Conservation (phyloP, 1,284 basidiomycete genomes). For the Naganishia sp. region DNA sequence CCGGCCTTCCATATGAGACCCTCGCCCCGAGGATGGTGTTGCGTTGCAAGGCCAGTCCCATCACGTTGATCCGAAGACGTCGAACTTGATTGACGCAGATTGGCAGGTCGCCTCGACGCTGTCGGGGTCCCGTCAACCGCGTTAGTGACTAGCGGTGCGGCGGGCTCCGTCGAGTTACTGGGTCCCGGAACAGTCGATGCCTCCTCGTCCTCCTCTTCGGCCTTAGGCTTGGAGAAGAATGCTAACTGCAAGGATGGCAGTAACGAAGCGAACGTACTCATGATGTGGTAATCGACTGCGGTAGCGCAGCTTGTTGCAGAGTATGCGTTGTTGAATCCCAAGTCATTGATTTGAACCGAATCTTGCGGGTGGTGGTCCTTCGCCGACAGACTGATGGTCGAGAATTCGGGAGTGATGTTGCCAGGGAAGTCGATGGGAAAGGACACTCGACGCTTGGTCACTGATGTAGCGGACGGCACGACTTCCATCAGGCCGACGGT, state of each 20-base stretch:
- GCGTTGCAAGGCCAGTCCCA: background rate
- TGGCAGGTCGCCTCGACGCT: background rate
- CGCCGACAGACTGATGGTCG: no score
- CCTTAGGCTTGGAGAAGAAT: conserved; percentile 19
- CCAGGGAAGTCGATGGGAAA: no score
- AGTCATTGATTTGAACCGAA: conserved; percentile 8
- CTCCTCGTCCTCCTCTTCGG: background rate
- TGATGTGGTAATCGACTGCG: conserved; percentile 4
- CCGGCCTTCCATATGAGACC: conserved; percentile 21
- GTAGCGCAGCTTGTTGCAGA: background rate
- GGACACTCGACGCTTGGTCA: no score
- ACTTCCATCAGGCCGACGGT: no score
- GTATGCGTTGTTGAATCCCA: background rate
- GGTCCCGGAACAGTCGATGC: no score
- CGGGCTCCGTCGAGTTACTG: no score
- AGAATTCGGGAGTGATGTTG: no score
- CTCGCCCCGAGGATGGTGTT: background rate
- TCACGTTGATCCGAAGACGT: conserved; percentile 6
- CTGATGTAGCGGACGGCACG: no score
- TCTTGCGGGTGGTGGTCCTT: no score
- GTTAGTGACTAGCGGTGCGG: background rate
- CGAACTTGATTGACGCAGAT: conserved; percentile 9
- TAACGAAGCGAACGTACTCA: conserved; percentile 24
- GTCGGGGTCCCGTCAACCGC: background rate
- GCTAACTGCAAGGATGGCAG: conserved; percentile 14